Base-by-base conservation (phyloP, 345 rosid species). In the Aquilaria yunnanensis region DNA sequence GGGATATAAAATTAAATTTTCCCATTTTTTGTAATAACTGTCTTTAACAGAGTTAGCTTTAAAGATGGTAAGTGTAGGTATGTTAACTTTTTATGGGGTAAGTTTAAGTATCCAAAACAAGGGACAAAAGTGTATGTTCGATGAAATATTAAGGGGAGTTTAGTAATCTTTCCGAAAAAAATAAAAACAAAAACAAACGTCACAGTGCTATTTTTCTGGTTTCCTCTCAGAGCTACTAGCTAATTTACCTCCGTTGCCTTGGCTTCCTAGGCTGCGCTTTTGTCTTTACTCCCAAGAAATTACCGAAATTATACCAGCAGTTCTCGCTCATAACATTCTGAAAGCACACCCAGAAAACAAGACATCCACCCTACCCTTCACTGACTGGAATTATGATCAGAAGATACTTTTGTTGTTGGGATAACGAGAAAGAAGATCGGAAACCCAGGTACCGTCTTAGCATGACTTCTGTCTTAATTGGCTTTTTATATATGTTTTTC, bases 261-360 rank as follows among this genome's bases (percentile, higher is more conserved):
- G 69, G 54, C 76, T 65, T 78, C 59, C 75, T 23, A 72, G 12
- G 76, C 72, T 62, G 23, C 64, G 43, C 12, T 56, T 75, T 67
- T 73, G 83, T 73, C 78, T 65, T 66, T 68, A 49, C 59, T 62
- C 2, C 50, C 32, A 51, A 56, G 67, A 63, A 48, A 57, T 58
- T 65, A 9, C 32, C 69, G 48, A 46, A 49, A 10, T 8, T 23
- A 34, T 23, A 23, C 23, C 23, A 23, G 23, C 23, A 33, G 5
- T 9, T 5, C 43, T 3, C 8, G 43, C 43, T 37, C 43, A 37
- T 48, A 2, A 4, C 23, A 2, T 62, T 51, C 52, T 6, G 14
- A 29, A 9, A 29, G 31, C 34, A 29, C 12, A 12, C 5, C n/a
- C 4, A 23, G 12, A 7, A 50, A 23, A 6, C 57, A 47, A 9